These are phyloP conservation scores for Fusarium stilboides DNA, from an alignment of 2,329 filamentous ascomycete species.

Conservation along the genomic window DNA sequence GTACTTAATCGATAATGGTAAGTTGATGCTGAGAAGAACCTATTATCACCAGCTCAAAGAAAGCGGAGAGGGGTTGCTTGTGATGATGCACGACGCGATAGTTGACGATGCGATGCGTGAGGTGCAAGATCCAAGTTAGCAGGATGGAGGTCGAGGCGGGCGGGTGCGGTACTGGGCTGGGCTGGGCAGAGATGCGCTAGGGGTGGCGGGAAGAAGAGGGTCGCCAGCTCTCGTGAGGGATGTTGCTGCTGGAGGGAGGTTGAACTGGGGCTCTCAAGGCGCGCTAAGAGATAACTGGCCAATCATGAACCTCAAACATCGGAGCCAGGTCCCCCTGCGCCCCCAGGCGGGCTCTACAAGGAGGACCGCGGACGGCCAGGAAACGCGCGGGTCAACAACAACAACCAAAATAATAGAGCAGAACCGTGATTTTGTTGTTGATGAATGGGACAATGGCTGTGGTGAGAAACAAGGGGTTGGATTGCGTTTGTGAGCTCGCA, in stretches of 20 bases:
- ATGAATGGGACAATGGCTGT: conserved; percentile 13
- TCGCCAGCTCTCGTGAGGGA: conserved; percentile 46
- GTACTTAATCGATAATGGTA: conserved; percentile 25
- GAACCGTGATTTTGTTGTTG: conserved; percentile 35
- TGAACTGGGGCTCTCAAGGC: conserved; percentile 46
- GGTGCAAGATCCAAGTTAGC: conserved; percentile 44
- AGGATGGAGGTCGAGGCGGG: conserved; percentile 43
- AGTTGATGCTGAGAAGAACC: conserved; percentile 20
- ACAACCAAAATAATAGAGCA: conserved; percentile 49
- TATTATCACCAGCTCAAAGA: conserved; percentile 9
- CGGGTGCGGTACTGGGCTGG: conserved; percentile 39
- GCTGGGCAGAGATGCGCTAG: conserved; percentile 41
- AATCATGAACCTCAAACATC: conserved; percentile 40
- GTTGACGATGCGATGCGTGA: conserved; percentile 39
- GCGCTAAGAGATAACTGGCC: conserved; percentile 44
- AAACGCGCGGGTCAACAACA: conserved; percentile 52
- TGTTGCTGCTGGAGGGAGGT: conserved; percentile 50
- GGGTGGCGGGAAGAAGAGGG: conserved; percentile 49
- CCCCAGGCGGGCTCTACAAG: conserved; percentile 31
- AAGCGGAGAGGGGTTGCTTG: conserved; percentile 27
- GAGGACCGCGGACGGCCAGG: conserved; percentile 48
- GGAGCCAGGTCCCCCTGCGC: conserved; percentile 30
- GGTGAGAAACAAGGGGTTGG: conserved; percentile 11
- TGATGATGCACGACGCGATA: conserved; percentile 40
- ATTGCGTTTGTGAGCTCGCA: neutral